These are phyloP conservation scores for Zygoascus sp. DNA, from an alignment of 1,139 yeast species.

Conservation along the genomic window DNA sequence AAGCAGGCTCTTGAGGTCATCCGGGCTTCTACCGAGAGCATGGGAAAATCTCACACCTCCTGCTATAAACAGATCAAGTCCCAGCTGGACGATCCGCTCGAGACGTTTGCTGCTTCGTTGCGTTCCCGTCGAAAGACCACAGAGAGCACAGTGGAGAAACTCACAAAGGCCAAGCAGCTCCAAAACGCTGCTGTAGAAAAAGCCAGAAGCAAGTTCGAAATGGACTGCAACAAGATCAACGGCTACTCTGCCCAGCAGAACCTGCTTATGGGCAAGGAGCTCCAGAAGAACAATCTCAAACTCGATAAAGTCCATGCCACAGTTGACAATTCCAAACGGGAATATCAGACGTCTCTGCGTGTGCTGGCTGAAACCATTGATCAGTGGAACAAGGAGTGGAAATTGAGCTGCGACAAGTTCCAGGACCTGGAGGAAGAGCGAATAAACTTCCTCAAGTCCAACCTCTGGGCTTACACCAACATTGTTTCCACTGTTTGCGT, in stretches of 20 bases:
- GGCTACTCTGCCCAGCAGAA: constrained; percentile 60
- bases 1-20: constrained; percentile 58
- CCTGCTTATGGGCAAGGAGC: constrained; percentile 74
- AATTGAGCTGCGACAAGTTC: constrained; percentile 57
- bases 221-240: constrained; percentile 56
- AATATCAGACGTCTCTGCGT: constrained; percentile 56
- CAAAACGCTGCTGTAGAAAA: constrained; percentile 40
- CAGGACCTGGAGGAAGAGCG: constrained; percentile 78
- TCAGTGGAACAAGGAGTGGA: constrained; percentile 79
- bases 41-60: constrained; percentile 45
- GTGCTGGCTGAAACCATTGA: constrained; percentile 64
- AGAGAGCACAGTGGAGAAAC: constrained; percentile 43
- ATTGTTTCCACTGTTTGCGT: constrained; percentile 73
- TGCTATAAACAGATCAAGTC: constrained; percentile 43
- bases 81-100: constrained; percentile 43
- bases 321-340: constrained; percentile 47
- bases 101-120: constrained; percentile 41
- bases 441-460: constrained; percentile 67
- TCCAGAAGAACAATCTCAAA: constrained; percentile 61
- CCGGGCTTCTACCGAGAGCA: constrained; percentile 50
- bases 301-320: constrained; percentile 51
- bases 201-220: constrained; percentile 51
- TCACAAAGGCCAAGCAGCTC: constrained; percentile 39
- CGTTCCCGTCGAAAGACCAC: constrained; percentile 45
- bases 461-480: constrained; percentile 80